These are phyloP conservation scores for Scheffersomyces stipitis DNA, from an alignment of 805 yeast species.

Conservation along the genomic window DNA sequence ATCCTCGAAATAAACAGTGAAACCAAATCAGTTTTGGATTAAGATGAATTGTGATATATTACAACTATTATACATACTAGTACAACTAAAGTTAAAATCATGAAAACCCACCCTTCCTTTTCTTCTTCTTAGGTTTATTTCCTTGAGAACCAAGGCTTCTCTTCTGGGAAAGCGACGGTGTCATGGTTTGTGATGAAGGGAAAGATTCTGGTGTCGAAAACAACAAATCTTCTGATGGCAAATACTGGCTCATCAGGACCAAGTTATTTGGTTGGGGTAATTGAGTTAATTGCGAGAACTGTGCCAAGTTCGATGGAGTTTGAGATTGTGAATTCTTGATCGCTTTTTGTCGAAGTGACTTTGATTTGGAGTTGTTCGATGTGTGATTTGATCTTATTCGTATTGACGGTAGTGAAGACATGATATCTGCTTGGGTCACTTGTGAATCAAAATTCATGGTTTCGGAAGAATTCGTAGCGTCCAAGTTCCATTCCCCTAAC, in stretches of 20 bases:
- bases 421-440: background rate
- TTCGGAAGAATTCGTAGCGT: background rate
- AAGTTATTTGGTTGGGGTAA: no score
- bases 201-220: background rate
- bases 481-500: conserved; percentile 5
- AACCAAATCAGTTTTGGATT: conserved; percentile 9
- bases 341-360: conserved; percentile 1
- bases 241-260: no score
- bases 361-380: no score
- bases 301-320: no score
- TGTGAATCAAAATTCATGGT: background rate
- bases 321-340: background rate
- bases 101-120: conserved; percentile 51
- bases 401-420: conserved; percentile 2
- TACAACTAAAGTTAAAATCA: conserved; percentile 21
- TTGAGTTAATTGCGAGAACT: no score
- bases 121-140: conserved; percentile 35
- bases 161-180: conserved; percentile 2
- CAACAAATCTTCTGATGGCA: background rate
- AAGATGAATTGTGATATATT: background rate
- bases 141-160: conserved; percentile 6
- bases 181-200: conserved; percentile 1
- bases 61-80: conserved; percentile 2
- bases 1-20: conserved; percentile 27
- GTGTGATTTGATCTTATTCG: no score